A percentile compares a stretch with the other conserved stretches of the same genome.
Conservation (phyloP, 306 rosid genomes). For the Neltuma alba region DNA sequence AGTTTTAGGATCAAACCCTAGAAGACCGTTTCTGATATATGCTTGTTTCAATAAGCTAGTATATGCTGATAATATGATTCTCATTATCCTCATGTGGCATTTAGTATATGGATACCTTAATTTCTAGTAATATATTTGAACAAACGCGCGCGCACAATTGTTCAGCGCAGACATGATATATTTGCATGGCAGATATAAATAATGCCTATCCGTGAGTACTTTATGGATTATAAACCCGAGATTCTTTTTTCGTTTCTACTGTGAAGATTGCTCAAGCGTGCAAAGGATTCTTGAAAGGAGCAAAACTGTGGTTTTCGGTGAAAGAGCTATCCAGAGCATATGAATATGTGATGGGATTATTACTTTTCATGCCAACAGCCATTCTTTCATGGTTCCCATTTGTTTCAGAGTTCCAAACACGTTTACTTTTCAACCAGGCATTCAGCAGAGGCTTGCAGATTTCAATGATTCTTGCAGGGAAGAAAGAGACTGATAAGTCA, state of each 20-base stretch:
- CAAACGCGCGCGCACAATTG: background rate
- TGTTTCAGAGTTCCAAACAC: slow-evolving; percentile 60
- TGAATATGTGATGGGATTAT: slow-evolving; percentile 57
- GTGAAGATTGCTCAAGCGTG: slow-evolving; percentile 26
- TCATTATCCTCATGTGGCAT: background rate
- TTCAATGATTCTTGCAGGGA: slow-evolving; percentile 34
- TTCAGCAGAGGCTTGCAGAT: slow-evolving; percentile 60
- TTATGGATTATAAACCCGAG: background rate
- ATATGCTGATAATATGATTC: background rate
- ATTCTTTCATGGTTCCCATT: slow-evolving; percentile 61
- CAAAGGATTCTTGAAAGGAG: slow-evolving; percentile 34
- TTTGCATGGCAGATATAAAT: background rate
- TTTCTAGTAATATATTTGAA: background rate
- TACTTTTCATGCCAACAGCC: slow-evolving; percentile 55
- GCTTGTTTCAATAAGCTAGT: background rate
- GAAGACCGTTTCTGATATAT: background rate
- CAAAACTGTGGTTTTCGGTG: slow-evolving; percentile 59
- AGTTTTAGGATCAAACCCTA: background rate
- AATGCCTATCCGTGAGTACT: background rate
- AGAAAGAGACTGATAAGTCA: background rate
- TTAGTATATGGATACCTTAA: background rate
- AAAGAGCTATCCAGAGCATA: slow-evolving; percentile 56
- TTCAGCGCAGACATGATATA: background rate
- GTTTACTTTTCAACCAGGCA: slow-evolving; percentile 59
- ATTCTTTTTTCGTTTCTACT: background rate